Percentiles rank a stretch among this genome's conserved stretches.
These are phyloP conservation scores for Pyricularia sp. DNA, from an alignment of 2,329 filamentous ascomycete species.

Conservation along the genomic window DNA sequence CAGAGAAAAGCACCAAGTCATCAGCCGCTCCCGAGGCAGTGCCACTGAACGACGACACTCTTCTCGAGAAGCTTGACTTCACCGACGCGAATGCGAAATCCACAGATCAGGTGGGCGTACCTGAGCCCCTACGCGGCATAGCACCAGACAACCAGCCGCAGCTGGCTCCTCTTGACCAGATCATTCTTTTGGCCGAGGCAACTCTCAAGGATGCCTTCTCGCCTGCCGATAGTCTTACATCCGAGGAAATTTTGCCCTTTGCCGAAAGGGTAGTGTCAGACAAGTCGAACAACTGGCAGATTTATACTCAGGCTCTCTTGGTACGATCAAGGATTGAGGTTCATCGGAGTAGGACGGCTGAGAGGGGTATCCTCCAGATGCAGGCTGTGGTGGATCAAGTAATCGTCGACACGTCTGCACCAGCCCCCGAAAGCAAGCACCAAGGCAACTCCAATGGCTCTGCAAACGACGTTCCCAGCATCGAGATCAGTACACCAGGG, in stretches of 20 bases:
- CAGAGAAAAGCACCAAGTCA: constrained; percentile 4
- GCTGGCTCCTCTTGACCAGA: constrained; percentile 72
- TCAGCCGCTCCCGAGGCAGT: constrained; percentile 49
- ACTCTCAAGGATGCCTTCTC: constrained; percentile 82
- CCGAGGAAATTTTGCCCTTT: constrained; percentile 89
- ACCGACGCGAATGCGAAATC: constrained; percentile 20
- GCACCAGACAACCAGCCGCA: constrained; percentile 72
- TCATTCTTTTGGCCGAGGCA: constrained; percentile 75
- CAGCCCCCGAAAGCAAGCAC: constrained; percentile 13
- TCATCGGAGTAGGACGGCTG: constrained; percentile 73
- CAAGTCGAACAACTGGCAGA: constrained; percentile 91
- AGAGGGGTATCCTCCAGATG: constrained; percentile 80
- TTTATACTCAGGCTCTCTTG: constrained; percentile 86
- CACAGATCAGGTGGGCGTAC: constrained; percentile 28
- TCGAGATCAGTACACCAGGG: constrained; percentile 29
- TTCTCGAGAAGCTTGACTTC: constrained; percentile 80
- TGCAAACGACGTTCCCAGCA: constrained; percentile 26
- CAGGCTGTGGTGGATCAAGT: constrained; percentile 94
- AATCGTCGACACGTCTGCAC: constrained; percentile 61
- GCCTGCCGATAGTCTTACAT: constrained; percentile 69
- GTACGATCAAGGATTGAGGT: constrained; percentile 84
- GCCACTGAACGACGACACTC: constrained; percentile 79
- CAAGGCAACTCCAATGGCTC: constrained; percentile 9
- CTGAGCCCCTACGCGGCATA: constrained; percentile 47
- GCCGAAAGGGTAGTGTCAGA: constrained; percentile 78